Evolutionary conservation across 129 eudicot genomes (phyloP).

Genomic region (Flaveria robusta): DNA sequence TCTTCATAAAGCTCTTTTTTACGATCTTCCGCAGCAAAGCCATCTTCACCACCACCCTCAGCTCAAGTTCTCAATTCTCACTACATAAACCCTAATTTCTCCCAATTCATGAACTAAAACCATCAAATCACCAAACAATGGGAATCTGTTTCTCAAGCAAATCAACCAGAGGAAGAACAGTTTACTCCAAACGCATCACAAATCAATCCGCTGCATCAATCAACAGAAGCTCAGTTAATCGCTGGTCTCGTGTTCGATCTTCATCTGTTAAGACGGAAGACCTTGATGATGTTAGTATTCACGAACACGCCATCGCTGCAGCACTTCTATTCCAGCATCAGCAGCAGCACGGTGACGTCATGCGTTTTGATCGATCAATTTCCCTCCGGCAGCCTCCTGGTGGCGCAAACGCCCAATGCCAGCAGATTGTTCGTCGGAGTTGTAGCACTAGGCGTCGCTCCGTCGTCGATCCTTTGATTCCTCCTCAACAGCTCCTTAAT

Average conservation of each 20-base stretch:
- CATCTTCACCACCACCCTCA: conserved; percentile 21
- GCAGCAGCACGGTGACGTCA: conserved; percentile 46
- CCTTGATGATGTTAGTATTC: conserved; percentile 46
- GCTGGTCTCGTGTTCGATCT: conserved; percentile 71
- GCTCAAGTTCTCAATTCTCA: not conserved
- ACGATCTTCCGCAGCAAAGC: no score
- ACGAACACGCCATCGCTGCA: conserved; percentile 75
- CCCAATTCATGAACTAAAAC: not conserved
- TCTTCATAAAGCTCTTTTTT: no score
- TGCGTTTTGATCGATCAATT: conserved; percentile 62
- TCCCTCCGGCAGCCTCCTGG: conserved; percentile 47
- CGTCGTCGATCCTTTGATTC: conserved; percentile 65
- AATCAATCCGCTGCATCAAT: conserved; percentile 30
- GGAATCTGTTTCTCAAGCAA: conserved; percentile 60
- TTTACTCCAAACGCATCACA: conserved; percentile 45
- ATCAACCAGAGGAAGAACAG: conserved; percentile 28
- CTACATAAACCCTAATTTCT: not conserved
- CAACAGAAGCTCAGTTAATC: conserved; percentile 40
- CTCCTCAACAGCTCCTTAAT: conserved; percentile 63
- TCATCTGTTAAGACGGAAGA: conserved; percentile 47
- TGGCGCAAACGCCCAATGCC: conserved; percentile 33
- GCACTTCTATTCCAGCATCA: conserved; percentile 57
- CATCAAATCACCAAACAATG: conserved; percentile 33
- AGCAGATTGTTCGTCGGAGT: conserved; percentile 54
- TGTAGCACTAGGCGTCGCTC: conserved; percentile 72